Conservation (phyloP, 352 stramenopile species). For the Phytophthora macrochlamydospora region DNA sequence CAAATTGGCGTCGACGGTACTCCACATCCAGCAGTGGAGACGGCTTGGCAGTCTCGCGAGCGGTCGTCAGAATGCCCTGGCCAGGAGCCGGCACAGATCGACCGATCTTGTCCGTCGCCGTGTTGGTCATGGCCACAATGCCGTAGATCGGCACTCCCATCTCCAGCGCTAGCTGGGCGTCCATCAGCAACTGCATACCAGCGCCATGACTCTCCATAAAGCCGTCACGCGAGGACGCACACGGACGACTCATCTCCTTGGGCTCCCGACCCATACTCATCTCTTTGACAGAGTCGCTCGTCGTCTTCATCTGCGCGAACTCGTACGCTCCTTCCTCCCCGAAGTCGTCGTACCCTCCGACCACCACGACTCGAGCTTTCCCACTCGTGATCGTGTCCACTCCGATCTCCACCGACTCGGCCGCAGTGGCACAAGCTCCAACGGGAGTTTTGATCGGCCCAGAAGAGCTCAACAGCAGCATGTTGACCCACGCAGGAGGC, state of each 20-base stretch:
- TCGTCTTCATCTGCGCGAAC: slow-evolving; percentile 92
- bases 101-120: slow-evolving; percentile 89
- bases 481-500: slow-evolving; percentile 90
- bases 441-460: slow-evolving; percentile 90
- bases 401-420: slow-evolving; percentile 88
- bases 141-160: slow-evolving; percentile 89
- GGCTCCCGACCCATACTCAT: slow-evolving; percentile 74
- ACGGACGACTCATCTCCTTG: slow-evolving; percentile 86
- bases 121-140: slow-evolving; percentile 84
- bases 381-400: slow-evolving; percentile 90
- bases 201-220: slow-evolving; percentile 92
- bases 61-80: slow-evolving; percentile 87
- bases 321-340: slow-evolving; percentile 86
- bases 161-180: slow-evolving; percentile 84
- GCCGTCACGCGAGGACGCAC: slow-evolving; percentile 72
- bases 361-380: slow-evolving; percentile 85
- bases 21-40: slow-evolving; percentile 73
- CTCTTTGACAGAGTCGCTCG: slow-evolving; percentile 86
- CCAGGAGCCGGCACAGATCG: slow-evolving; percentile 84
- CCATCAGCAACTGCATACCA: slow-evolving; percentile 90
- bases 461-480: slow-evolving; percentile 86
- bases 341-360: slow-evolving; percentile 89
- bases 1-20: slow-evolving; percentile 80
- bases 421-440: slow-evolving; percentile 84
- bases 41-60: slow-evolving; percentile 50